A percentile compares a stretch with the other conserved stretches of the same genome.
These are phyloP conservation scores for Trypanosoma mega DNA, from an alignment of 208 protist species.

Conservation along the genomic window DNA sequence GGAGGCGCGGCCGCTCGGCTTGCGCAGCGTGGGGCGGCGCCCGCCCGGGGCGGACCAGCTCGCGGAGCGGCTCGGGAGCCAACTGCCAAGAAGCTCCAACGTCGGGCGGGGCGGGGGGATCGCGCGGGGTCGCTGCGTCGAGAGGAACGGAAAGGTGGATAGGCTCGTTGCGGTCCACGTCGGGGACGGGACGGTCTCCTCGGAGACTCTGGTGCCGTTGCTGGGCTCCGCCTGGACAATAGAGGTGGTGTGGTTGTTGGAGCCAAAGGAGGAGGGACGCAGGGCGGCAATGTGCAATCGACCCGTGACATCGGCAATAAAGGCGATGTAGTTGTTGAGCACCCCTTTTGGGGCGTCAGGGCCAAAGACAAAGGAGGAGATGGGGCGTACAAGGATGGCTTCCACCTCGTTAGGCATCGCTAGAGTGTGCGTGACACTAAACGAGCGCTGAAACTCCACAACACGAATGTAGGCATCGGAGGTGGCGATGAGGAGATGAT, in stretches of 20 bases:
- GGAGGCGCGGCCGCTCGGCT: no score
- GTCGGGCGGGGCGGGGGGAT: background rate
- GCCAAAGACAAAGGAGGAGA: background rate
- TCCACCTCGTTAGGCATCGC: slow-evolving; percentile 17
- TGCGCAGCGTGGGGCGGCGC: background rate
- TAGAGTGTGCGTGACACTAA: slow-evolving; percentile 28
- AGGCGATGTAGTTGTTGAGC: background rate
- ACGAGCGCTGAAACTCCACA: slow-evolving; percentile 17
- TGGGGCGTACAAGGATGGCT: slow-evolving; percentile 12
- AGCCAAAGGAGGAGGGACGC: background rate
- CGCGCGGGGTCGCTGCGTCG: no score
- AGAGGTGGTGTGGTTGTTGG: no score
- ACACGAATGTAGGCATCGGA: slow-evolving; percentile 29
- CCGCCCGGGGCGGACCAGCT: background rate
- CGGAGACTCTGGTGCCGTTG: no score
- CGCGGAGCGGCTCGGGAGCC: background rate
- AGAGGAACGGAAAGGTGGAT: background rate
- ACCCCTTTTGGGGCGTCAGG: background rate
- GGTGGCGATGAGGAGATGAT: slow-evolving; percentile 26
- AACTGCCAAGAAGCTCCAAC: background rate
- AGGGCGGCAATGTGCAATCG: slow-evolving; percentile 9
- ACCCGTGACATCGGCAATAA: slow-evolving; percentile 8
- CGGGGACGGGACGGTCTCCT: no score
- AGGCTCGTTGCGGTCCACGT: background rate
- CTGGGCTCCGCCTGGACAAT: no score